Percentiles rank a stretch among this genome's conserved stretches.
These are phyloP conservation scores for Rehmannia glutinosa DNA, from an alignment of 257 asterid species.

Conservation along the genomic window DNA sequence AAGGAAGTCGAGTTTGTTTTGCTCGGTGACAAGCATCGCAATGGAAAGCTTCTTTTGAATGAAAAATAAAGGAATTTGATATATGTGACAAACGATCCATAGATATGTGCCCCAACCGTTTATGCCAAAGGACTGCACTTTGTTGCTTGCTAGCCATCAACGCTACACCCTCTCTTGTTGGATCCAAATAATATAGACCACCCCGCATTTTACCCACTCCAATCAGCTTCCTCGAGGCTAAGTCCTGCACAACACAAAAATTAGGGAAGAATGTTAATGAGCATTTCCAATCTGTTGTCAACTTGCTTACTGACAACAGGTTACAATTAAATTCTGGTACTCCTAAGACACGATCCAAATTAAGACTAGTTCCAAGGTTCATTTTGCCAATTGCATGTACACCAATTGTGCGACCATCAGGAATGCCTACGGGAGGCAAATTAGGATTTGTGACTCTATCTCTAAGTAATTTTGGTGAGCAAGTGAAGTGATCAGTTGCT, in stretches of 20 bases:
- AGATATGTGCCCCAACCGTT: not conserved
- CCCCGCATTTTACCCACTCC: not conserved
- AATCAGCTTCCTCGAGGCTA: not conserved
- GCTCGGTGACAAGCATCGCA: not conserved
- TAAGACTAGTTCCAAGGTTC: not conserved
- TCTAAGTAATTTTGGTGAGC: too few species aligned
- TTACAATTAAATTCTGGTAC: not conserved
- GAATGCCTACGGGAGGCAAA: not conserved
- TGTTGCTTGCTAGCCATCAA: not conserved
- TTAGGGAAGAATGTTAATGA: not conserved
- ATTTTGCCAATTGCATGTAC: not conserved
- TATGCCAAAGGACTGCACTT: not conserved
- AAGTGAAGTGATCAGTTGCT: not conserved
- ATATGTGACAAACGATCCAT: not conserved
- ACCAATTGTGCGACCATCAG: not conserved
- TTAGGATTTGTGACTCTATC: not conserved
- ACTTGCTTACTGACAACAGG: not conserved
- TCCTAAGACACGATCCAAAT: not conserved
- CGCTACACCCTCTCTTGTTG: not conserved
- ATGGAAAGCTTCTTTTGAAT: not conserved
- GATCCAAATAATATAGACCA: not conserved
- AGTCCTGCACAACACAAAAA: not conserved
- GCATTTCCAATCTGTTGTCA: not conserved
- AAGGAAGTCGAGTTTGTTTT: not conserved
- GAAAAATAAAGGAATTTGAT: not conserved